Evolutionary conservation across 768 basidiomycete genomes (phyloP).

Genomic region (Auriscalpium microsporum): DNA sequence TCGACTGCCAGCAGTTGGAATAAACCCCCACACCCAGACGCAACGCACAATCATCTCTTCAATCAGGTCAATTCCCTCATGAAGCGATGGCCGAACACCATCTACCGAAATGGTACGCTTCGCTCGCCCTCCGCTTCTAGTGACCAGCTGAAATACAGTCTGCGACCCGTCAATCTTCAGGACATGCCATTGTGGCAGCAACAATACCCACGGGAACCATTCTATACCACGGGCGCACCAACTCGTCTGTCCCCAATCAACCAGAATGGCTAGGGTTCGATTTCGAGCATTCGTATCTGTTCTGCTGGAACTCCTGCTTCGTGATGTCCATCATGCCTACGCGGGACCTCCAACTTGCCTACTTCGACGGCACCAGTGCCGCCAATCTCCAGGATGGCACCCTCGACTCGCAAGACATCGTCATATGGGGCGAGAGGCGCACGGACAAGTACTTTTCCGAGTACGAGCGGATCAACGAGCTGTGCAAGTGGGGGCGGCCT

Average conservation of each 20-base stretch:
- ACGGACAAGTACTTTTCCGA: conserved; percentile 19
- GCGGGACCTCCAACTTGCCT: conserved; percentile 8
- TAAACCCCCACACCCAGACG: neutral
- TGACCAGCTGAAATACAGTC: no score
- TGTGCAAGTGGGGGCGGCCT: conserved; percentile 27
- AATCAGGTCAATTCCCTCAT: neutral
- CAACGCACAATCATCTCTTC: neutral
- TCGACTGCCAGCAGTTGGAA: neutral
- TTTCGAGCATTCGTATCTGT: conserved; percentile 8
- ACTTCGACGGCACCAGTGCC: conserved; percentile 12
- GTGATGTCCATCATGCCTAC: conserved; percentile 5
- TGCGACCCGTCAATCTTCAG: neutral
- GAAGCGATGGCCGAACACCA: neutral
- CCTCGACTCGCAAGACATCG: conserved; percentile 29
- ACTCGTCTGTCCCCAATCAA: neutral
- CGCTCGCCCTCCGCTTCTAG: no score
- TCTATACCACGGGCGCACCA: conserved; percentile 10
- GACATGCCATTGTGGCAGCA: conserved; percentile 8
- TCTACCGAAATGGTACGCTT: neutral
- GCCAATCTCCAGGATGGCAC: conserved; percentile 21
- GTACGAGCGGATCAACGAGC: conserved; percentile 16
- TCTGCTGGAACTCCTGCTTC: neutral
- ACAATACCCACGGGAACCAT: conserved; percentile 11
- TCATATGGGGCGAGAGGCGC: conserved; percentile 22
- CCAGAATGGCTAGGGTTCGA: conserved; percentile 15